Evolutionary conservation across 78 protist genomes (phyloP), one percentile per base, ranked within the genome.

Genomic region (Dictyostelium brefeldianum): DNA sequence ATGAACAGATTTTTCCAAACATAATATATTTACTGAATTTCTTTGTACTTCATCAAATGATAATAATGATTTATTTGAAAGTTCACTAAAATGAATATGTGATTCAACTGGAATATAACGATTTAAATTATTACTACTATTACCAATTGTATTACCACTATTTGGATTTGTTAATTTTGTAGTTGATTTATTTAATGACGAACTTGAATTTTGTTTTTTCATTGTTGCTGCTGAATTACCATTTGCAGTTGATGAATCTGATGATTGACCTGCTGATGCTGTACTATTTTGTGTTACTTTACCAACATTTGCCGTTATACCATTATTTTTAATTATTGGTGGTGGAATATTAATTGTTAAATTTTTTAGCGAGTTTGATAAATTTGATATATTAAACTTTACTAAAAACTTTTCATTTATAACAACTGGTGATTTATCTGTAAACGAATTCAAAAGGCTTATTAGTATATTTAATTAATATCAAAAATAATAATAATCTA

Each of bases 51-150:
- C 84, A n/a, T 87, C 93, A 50, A 48, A 87, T 6, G 93, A 56
- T 43, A 80, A 56, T n/a, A 87, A n/a, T 74, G 93, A 48, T 57
- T 64, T 87, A 11, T 29, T 29, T 11, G 80, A 47, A 65, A 87
- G 78, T 50, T 87, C 93, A 65, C 71, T 77, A 50, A 87, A 87
- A 51, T 87, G 93, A 18, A 87, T 87, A 65, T 77, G 78, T 59
- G 93, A 65, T 56, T 65, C 93, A 18, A 50, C 73, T 47, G 93
- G 93, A 11, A 87, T 50, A 62, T 87, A 87, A 29, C 67, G 78
- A 7, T 29, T 73, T n/a, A 36, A 46, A 31, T 67, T 65, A 31
- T 14, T 65, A 20, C 77, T 22, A 56, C 20, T 79, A 67, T 31
- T 67, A 64, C 3, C 27, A 27, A 12, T 22, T 10, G 8, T 62